Evolutionary conservation across 2,329 filamentous ascomycete species (phyloP), one percentile per base, ranked within the genome.

Genomic region (Penicillium paneum): DNA sequence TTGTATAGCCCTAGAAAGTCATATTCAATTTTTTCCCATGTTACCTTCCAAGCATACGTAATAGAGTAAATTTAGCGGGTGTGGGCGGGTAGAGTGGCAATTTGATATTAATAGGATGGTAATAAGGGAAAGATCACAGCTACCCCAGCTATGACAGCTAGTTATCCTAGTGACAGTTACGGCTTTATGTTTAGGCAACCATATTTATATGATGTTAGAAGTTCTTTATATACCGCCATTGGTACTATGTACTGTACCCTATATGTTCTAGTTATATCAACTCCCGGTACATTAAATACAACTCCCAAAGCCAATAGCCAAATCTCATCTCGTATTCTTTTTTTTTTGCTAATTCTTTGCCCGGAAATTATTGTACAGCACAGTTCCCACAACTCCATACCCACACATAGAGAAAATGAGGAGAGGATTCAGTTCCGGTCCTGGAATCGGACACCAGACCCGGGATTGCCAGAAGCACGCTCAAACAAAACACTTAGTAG

Each of bases 331-430:
- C 21, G 24, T 29, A 8, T 43, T 35, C 38, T 28, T 42, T 35
- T 47, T 28, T 42, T 40, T 31, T 54, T 51, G n/a, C 56, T 55
- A 49, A 52, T 31, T 45, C 57, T 60, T 59, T 61, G 62, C 58
- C 62, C 58, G 61, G 57, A 64, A 62, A 63, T 65, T 72, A 72
- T 72, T 68, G 61, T 71, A 67, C 66, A 68, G 62, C 56, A 62
- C 57, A 61, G 46, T 55, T 61, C 61, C 57, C 52, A 56, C 46
- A 70, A 71, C 67, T 68, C 67, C 68, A 66, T 66, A 65, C 57
- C 51, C 55, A 58, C 28, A 36, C 21, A 17, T 17, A 51, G 41
- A n/a, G 47, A 45, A 47, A 52, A 35, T 17, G 34, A 41, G 35
- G 29, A 41, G 32, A n/a, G 26, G 19, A 41, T 49, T 49, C 32